Conservation (phyloP, 805 yeast genomes). For the Hanseniaspora thailandica region DNA sequence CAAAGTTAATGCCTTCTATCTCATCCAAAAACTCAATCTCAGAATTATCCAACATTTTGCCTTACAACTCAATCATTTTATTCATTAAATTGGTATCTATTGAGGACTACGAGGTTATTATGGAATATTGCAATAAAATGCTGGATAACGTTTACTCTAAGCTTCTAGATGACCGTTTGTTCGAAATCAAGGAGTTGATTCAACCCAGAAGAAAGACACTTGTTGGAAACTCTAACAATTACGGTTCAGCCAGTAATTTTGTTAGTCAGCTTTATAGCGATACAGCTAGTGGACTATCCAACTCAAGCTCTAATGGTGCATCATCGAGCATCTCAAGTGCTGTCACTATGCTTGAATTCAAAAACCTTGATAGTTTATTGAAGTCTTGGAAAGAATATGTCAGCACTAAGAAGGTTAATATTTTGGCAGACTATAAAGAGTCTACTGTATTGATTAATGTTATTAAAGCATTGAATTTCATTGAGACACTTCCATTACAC, state of each 20-base stretch:
- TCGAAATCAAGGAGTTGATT: conserved; percentile 14
- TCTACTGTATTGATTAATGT: conserved; percentile 15
- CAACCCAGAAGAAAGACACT: conserved; percentile 9
- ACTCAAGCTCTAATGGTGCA: neutral
- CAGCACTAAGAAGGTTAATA: conserved; percentile 15
- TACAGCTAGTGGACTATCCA: neutral
- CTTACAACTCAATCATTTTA: conserved; percentile 39
- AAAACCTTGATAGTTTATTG: conserved; percentile 13
- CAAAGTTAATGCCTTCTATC: conserved; percentile 32
- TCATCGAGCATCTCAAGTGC: neutral
- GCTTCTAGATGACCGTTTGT: conserved; percentile 24
- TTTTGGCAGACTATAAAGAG: conserved; percentile 7
- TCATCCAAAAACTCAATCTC: conserved; percentile 25
- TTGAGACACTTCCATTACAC: conserved; percentile 25
- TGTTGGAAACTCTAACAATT: neutral
- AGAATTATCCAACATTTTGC: conserved; percentile 32
- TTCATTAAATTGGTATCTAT: conserved; percentile 50
- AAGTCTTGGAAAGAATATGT: conserved; percentile 20
- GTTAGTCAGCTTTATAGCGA: neutral
- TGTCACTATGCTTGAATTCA: conserved; percentile 1
- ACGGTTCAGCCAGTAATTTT: too few relatives aligned
- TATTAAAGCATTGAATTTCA: conserved; percentile 17
- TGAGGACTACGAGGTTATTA: conserved; percentile 34
- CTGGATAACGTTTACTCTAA: conserved; percentile 23
- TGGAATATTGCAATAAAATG: conserved; percentile 29